Conservation (phyloP, 2,329 filamentous ascomycete genomes). For the Hysterium pulicare region DNA sequence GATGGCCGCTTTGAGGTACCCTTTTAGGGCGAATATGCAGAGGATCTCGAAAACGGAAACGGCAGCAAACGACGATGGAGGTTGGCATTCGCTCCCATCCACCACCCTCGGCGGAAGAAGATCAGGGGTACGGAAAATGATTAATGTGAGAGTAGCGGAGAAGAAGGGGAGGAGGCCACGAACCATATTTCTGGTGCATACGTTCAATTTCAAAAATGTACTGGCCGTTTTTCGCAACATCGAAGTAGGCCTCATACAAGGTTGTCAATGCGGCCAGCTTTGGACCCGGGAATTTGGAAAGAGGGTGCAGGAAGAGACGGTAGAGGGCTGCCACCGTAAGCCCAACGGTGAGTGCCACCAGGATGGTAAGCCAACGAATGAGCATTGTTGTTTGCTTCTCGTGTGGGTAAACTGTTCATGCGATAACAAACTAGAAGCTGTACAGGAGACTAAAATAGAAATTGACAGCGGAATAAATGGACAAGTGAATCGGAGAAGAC, state of each 20-base stretch:
- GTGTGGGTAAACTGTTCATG: too few species aligned
- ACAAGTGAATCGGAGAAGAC: neutral
- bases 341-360: neutral
- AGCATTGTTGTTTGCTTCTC: neutral
- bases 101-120: too few species aligned
- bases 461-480: neutral
- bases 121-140: too few species aligned
- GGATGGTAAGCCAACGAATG: neutral
- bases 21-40: too few species aligned
- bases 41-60: too few species aligned
- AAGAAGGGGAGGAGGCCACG: neutral
- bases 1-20: too few species aligned
- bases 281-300: constrained; percentile 31
- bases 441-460: too few species aligned
- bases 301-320: constrained; percentile 22
- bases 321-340: constrained; percentile 5
- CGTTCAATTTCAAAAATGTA: constrained; percentile 32
- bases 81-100: too few species aligned
- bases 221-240: constrained; percentile 28
- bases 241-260: constrained; percentile 36
- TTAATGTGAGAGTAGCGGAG: too few species aligned
- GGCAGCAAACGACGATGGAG: too few species aligned
- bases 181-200: constrained; percentile 37
- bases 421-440: too few species aligned
- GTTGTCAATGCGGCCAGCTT: constrained; percentile 33